Evolutionary conservation across 176 grass and related monocot species (phyloP), one percentile per base, ranked within the genome.

Genomic region (Triticum monococcum): DNA sequence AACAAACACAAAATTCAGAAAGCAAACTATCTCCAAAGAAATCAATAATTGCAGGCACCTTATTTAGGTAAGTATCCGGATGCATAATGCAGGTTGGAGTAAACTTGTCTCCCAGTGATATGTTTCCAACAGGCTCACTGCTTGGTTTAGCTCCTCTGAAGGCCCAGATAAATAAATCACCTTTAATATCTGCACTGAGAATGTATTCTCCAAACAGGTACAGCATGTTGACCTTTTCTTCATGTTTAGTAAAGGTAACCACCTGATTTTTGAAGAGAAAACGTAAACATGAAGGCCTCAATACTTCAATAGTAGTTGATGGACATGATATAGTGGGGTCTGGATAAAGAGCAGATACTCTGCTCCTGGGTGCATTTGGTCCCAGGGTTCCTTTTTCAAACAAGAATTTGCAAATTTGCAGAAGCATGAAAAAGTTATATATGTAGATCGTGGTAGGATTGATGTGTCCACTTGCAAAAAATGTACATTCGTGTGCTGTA

Each of bases 11-110:
- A 73, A 36, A 9, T 68, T 80, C 59, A 2, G n/a, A 68, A 12
- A 35, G 11, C 8, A 84, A 80, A 74, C 9, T 75, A 84, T 84
- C 28, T 48, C 41, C 48, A 45, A 48, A 80, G 73, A 40, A 85
- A 50, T 38, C 7, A 81, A 74, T 31, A 84, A 46, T 17, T 89
- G 50, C 52, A 87, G 70, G 62, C 77, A 94, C 97, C 94, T 98
- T 98, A 82, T 98, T 98, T 63, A 98, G 89, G 54, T 98, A 98
- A 90, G 97, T 96, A 92, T 98, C 97, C 12, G 97, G 97, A 89
- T 98, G 97, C 84, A 92, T 89, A 65, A 96, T 85, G 81, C 97
- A 96, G 60, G 89, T 94, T 67, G 97, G 97, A 24, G 89, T 86
- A 70, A 96, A 96, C 17, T 90, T 94, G 45, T 89, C 82, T 83